These are phyloP conservation scores for Phaeosphaeriaceae sp. DNA, from an alignment of 2,329 filamentous ascomycete species.

Conservation along the genomic window DNA sequence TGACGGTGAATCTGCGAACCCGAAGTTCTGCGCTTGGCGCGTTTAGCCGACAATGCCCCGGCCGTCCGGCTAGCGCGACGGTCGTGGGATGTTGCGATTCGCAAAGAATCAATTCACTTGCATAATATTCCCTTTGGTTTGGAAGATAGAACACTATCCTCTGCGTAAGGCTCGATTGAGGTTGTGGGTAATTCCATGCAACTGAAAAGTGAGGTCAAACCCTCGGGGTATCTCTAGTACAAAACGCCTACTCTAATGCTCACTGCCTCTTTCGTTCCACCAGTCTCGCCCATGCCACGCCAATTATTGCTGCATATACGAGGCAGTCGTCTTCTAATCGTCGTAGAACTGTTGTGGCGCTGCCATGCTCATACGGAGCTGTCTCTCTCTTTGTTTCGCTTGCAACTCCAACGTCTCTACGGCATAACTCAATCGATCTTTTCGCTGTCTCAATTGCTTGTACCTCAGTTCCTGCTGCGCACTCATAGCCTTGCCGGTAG, in stretches of 20 bases:
- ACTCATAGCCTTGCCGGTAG: conserved; percentile 43
- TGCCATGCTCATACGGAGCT: conserved; percentile 76
- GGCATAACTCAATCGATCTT: conserved; percentile 84
- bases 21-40: conserved; percentile 36
- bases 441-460: conserved; percentile 77
- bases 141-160: not conserved
- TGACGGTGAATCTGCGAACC: conserved; percentile 34
- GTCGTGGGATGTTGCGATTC: not conserved
- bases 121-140: not conserved
- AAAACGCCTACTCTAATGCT: conserved; percentile 27
- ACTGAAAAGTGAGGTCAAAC: not conserved
- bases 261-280: not conserved
- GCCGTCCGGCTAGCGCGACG: conserved; percentile 8
- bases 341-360: conserved; percentile 52
- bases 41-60: conserved; percentile 22
- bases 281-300: not conserved
- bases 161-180: too few species aligned
- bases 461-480: conserved; percentile 64
- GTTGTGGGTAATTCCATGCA: not conserved
- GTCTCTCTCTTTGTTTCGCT: conserved; percentile 76
- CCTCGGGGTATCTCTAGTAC: conserved; percentile 38
- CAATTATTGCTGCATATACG: not conserved
- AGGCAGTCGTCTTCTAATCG: conserved; percentile 22
- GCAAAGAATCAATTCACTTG: not conserved
- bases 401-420: conserved; percentile 87